These are phyloP conservation scores for Leishmania arabica DNA, from an alignment of 208 protist genomes.

Conservation along the genomic window DNA sequence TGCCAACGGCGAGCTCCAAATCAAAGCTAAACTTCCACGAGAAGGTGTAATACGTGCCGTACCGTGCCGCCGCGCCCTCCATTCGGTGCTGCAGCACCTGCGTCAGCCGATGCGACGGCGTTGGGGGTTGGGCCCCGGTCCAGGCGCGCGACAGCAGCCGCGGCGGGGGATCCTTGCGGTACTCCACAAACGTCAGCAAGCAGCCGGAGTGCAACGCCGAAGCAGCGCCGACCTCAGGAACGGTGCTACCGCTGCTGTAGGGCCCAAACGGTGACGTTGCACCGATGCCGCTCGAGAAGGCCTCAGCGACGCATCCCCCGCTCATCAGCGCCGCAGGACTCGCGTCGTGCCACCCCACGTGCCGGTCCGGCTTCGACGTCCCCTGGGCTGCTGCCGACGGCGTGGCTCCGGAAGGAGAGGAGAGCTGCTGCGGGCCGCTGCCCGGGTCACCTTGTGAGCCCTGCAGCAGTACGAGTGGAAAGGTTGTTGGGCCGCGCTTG, in stretches of 20 bases:
- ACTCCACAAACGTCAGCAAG: constrained; percentile 29
- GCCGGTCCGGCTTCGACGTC: constrained; percentile 7
- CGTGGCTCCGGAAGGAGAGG: background rate
- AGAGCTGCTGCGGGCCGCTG: background rate
- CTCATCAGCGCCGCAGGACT: background rate
- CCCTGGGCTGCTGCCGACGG: background rate
- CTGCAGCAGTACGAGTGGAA: background rate
- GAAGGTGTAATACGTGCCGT: constrained; percentile 53
- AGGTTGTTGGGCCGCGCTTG: background rate
- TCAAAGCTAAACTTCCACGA: constrained; percentile 87
- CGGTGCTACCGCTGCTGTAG: background rate
- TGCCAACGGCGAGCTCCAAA: constrained; percentile 66
- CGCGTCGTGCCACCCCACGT: constrained; percentile 29
- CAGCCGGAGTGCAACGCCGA: constrained; percentile 19
- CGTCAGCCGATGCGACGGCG: constrained; percentile 26
- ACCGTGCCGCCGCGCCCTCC: constrained; percentile 24
- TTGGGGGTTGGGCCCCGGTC: constrained; percentile 14
- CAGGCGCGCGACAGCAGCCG: constrained; percentile 25
- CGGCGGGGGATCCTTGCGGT: constrained; percentile 21
- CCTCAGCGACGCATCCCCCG: background rate
- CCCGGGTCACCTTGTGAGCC: background rate
- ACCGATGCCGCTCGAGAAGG: background rate
- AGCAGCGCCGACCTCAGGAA: background rate
- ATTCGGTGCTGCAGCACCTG: constrained; percentile 38
- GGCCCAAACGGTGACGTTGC: background rate